Percentiles rank a stretch among this genome's conserved stretches.
Conservation (phyloP, 2,329 filamentous ascomycete genomes). For the Arthrobotrys conoides region DNA sequence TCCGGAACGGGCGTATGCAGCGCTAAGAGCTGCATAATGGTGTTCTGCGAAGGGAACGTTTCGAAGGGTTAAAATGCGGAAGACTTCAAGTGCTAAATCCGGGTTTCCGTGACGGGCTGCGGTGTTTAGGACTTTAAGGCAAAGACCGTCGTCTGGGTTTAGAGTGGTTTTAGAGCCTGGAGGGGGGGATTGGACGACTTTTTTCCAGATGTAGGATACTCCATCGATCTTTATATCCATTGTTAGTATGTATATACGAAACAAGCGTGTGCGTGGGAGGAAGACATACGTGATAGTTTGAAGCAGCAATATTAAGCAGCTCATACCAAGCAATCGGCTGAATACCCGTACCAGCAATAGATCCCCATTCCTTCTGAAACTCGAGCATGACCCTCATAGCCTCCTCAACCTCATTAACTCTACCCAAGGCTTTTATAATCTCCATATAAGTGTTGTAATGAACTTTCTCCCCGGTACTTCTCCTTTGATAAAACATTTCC, state of each 20-base stretch:
- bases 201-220: slow-evolving; percentile 79
- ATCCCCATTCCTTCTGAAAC: slow-evolving; percentile 67
- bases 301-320: slow-evolving; percentile 81
- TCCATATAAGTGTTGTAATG: slow-evolving; percentile 78
- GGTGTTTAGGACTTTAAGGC: slow-evolving; percentile 78
- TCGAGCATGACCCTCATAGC: slow-evolving; percentile 78
- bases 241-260: slow-evolving; percentile 7
- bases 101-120: slow-evolving; percentile 79
- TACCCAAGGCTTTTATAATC: slow-evolving; percentile 80
- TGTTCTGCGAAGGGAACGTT: slow-evolving; percentile 73
- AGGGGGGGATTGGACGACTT: slow-evolving; percentile 71
- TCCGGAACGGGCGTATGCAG: slow-evolving; percentile 75
- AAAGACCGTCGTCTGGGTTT: slow-evolving; percentile 76
- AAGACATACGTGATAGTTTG: slow-evolving; percentile 71
- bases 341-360: slow-evolving; percentile 67
- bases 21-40: slow-evolving; percentile 85
- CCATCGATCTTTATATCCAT: slow-evolving; percentile 71
- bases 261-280: too few relatives aligned
- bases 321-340: slow-evolving; percentile 77
- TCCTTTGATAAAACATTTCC: slow-evolving; percentile 65
- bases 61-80: slow-evolving; percentile 75
- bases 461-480: slow-evolving; percentile 77
- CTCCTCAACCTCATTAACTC: slow-evolving; percentile 81
- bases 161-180: slow-evolving; percentile 67
- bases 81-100: slow-evolving; percentile 78